Evolutionary conservation across 202 grass and related monocot species (phyloP), one percentile per base, ranked within the genome.

Genomic region (Dendrocalamus latiflorus): DNA sequence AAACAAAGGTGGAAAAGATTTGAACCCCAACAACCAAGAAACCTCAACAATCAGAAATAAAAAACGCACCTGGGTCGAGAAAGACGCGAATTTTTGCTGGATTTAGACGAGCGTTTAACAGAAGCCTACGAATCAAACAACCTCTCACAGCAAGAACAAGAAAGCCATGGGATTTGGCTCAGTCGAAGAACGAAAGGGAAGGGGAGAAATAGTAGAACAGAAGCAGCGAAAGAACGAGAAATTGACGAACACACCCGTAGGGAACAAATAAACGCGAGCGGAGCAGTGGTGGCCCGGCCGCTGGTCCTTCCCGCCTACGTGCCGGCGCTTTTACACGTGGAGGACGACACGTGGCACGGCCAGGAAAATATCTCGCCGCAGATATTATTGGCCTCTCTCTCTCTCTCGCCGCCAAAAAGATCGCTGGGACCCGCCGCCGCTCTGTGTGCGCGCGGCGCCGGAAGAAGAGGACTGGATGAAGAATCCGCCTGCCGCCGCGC

Each of bases 271-370:
- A 45, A 44, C 7, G 54, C 42, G 42, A 15, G 8, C 17, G 21
- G 56, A 26, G 61, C 17, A 4, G 9, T 24, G 20, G 64, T 64
- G 60, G 43, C 20, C n/a, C 60, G 13, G 5, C 55, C 14, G 20
- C 22, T 71, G 78, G 8, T 22, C 58, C 42, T 87, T 89, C 65
- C 26, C 78, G 73, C 81, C 81, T 55, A 73, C 87, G 87, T 87
- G 87, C 80, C 87, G 26, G 60, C 72, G 61, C 87, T 87, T 93
- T 93, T 85, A 43, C 78, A 82, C 72, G 82, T 70, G 81, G 58
- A 9, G 4, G 0, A 0, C 25, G 86, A 56, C 66, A 88, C 71
- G 89, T 86, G 83, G 75, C 79, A 25, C 1, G 30, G 47, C 17
- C 17, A 10, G 4, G 76, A 56, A 91, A 89, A 92, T 92, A 88